Evolutionary conservation across 257 asterid species (phyloP).

Genomic region (Forsythia suspensa): DNA sequence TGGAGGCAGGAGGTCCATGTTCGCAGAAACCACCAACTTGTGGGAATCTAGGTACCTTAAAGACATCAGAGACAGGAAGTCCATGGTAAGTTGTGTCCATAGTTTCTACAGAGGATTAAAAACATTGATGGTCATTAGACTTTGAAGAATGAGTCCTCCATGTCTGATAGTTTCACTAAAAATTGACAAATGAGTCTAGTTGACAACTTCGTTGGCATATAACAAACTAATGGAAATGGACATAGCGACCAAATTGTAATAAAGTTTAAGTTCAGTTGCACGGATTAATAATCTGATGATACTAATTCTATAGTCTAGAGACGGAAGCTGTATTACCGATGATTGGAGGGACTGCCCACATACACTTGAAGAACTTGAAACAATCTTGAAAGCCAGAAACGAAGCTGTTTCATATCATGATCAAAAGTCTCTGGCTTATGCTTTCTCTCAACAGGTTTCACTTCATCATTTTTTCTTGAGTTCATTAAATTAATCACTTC

Average conservation of each 20-base stretch:
- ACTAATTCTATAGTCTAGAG: constrained; percentile 52
- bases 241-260: background rate
- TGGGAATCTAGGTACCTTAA: constrained; percentile 68
- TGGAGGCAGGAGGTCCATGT: constrained; percentile 73
- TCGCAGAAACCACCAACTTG: constrained; percentile 58
- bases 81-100: constrained; percentile 45
- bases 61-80: constrained; percentile 56
- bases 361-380: constrained; percentile 74
- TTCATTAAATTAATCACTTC: background rate
- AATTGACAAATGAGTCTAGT: background rate
- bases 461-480: background rate
- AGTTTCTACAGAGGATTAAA: background rate
- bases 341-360: constrained; percentile 79
- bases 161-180: no score
- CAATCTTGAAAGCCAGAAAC: constrained; percentile 64
- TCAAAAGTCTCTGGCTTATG: constrained; percentile 53
- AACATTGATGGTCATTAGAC: no score
- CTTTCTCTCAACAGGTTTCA: constrained; percentile 69
- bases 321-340: constrained; percentile 56
- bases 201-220: background rate
- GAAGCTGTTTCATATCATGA: constrained; percentile 65
- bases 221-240: background rate
- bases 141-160: no score
- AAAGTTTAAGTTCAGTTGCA: background rate
- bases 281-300: background rate